Conservation (phyloP, 306 rosid species). For the Prunus fruticosa region DNA sequence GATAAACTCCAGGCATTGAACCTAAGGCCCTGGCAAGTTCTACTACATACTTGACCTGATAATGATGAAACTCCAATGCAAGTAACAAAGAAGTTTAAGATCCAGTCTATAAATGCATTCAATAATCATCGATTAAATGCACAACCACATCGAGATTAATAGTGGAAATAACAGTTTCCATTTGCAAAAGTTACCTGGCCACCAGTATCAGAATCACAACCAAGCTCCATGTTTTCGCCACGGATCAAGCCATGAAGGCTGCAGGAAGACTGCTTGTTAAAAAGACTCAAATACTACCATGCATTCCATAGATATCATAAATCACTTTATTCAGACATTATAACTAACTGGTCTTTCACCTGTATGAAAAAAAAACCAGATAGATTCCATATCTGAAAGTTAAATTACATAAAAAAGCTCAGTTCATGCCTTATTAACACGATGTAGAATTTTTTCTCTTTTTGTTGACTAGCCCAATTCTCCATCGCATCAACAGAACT, state of each 20-base stretch:
- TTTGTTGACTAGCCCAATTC: slow-evolving; percentile 46
- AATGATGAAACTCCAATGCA: slow-evolving; percentile 4
- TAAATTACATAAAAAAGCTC: slow-evolving; percentile 2
- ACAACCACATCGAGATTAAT: not conserved
- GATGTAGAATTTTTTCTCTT: slow-evolving; percentile 50
- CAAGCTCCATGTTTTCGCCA: slow-evolving; percentile 65
- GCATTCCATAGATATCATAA: not conserved
- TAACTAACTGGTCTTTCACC: not conserved
- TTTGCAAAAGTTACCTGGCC: slow-evolving; percentile 43
- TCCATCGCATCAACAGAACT: slow-evolving; percentile 50
- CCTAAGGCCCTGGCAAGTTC: slow-evolving; percentile 62
- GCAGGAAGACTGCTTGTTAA: slow-evolving; percentile 32
- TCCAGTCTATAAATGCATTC: not conserved
- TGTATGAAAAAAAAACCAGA: not conserved
- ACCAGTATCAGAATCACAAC: slow-evolving; percentile 68
- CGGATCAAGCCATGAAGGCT: slow-evolving; percentile 66
- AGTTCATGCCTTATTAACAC: slow-evolving; percentile 50
- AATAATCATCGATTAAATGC: not conserved
- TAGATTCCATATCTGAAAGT: not conserved
- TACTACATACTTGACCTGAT: slow-evolving; percentile 57
- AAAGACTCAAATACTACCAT: slow-evolving; percentile 9
- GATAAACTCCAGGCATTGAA: slow-evolving; percentile 58
- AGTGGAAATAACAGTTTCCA: not conserved
- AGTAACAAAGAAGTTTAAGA: not conserved
- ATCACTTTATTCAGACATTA: not conserved